Base-by-base conservation (phyloP, 2,329 filamentous ascomycete genomes). In the Colletotrichum tamarilloi region DNA sequence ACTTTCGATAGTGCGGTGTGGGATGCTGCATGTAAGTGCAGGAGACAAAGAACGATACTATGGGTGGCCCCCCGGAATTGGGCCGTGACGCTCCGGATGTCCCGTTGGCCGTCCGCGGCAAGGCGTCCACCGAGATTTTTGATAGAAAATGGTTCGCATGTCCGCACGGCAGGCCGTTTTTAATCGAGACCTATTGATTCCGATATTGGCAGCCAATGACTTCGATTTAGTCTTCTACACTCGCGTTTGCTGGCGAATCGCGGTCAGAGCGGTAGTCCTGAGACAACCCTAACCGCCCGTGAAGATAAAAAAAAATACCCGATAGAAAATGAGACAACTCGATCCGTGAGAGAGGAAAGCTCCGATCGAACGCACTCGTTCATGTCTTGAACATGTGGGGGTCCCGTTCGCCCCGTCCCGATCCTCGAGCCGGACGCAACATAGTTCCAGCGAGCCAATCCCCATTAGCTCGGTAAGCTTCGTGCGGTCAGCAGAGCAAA, bases 71-170 rank as follows among this genome's bases (percentile, higher is more conserved):
- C 19, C 67, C 59, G 67, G 55, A 22, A 22, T 52, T 52, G 26
- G 67, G 22, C 56, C 67, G 60, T 60, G 28, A 66, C 55, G 42
- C 58, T 22, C 67, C 71, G 67, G 65, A 56, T 24, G 60, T 52
- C 42, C 67, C 60, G 49, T 26, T 16, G 56, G 64, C 57, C 52
- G 57, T 56, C 58, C 64, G 59, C 65, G 59, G 70, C 28, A 60
- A 68, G 72, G 72, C 72, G 58, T 35, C 68, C 57, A 72, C 52
- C 68, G 71, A 59, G 19, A 22, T 49, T n/a, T 19, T 22, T 42
- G 38, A 42, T 19, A 49, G 42, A 49, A 22, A 63, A 46, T 67
- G 38, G 62, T 57, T 57, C 68, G 68, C 72, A 46, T 26, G 49
- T 32, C 42, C 22, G 53, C 65, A 32, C 32, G 69, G 59, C n/a